phyloP scores from a whole-genome alignment of 1,284 basidiomycete species.

The Ustilago lituana region DNA sequence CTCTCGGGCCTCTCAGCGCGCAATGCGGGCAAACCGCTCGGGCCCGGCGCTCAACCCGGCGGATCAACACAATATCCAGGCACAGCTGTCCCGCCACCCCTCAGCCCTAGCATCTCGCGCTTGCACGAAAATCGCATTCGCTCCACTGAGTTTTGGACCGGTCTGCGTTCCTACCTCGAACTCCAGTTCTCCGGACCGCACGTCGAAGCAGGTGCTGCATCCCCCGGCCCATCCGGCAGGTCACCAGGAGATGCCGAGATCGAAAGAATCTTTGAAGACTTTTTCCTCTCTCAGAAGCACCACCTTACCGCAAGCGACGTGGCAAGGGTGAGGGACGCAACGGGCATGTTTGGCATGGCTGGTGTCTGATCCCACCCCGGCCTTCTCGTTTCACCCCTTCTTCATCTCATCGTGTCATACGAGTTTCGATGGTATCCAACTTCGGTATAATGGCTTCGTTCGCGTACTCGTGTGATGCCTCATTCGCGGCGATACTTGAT shows the following conservation, averaged over 20 bases:
- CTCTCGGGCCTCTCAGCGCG: slow-evolving; percentile 29
- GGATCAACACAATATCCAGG: slow-evolving; percentile 34
- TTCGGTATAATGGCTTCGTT: too few species aligned
- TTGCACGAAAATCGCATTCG: slow-evolving; percentile 57
- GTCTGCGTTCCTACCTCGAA: slow-evolving; percentile 52
- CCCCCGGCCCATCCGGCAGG: slow-evolving; percentile 32
- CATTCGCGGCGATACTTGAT: too few species aligned
- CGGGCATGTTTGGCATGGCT: slow-evolving; percentile 63
- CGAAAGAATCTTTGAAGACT: slow-evolving; percentile 64
- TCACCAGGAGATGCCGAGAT: slow-evolving; percentile 60
- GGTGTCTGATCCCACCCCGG: slow-evolving; percentile 24
- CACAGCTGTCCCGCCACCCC: slow-evolving; percentile 26
- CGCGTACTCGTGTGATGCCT: too few species aligned
- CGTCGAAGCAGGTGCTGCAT: slow-evolving; percentile 38
- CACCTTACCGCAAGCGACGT: slow-evolving; percentile 62
- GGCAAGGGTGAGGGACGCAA: slow-evolving; percentile 59
- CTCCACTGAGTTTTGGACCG: slow-evolving; percentile 62
- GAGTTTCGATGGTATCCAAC: too few species aligned
- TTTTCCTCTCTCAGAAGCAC: slow-evolving; percentile 63
- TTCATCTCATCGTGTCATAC: too few species aligned
- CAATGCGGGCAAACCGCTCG: slow-evolving; percentile 29
- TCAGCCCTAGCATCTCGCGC: slow-evolving; percentile 54
- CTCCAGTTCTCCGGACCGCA: slow-evolving; percentile 49
- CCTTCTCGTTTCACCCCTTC: neutral
- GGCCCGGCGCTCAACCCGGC: slow-evolving; percentile 27